Base-by-base conservation (phyloP, 208 protist species). In the Angomonas ambiguus region DNA sequence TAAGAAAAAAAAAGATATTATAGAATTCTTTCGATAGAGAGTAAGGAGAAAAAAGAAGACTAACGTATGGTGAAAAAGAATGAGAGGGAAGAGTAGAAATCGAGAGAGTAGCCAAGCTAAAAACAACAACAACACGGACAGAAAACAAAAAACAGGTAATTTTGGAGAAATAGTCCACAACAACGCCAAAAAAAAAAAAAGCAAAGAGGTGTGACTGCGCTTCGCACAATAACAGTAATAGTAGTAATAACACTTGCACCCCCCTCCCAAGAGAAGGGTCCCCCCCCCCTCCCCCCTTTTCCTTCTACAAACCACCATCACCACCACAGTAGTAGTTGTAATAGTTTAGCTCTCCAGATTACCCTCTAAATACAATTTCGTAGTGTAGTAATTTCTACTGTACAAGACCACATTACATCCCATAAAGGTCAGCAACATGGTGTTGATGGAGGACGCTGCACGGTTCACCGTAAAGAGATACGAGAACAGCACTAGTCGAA, bases 401-500 rank as follows among this genome's bases (percentile, higher is more conserved):
- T 88, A 87, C 27, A 80, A 51, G 3, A 66, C 62, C 3, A 66
- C 69, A 66, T 86, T 89, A 63, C 72, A 80, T 3, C 65, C 24
- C 45, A 83, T 72, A 25, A 88, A 75, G n/a, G 79, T 79, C 35
- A 92, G 79, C 16, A 75, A 28, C 24, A 92, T 79, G 0, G 86
- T 92, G 69, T 85, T 80, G 2, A 76, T 18, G 51, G 83, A 72
- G 27, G 77, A 77, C 16, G 77, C 76, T 5, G 27, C 63, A 10
- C 65, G 30, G 45, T 83, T 79, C 24, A 75, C 34, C 18, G 45
- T 53, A 59, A 87, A 87, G 4, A 87, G 69, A 20, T 55, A 34
- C 10, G 72, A 65, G 56, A 77, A 83, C 2, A 87, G 49, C 22
- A 81, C 20, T 2, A 91, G 45, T 2, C 84, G 80, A 6, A 85